Evolutionary conservation across 768 basidiomycete species (phyloP).

Genomic region (Boletales sp.): DNA sequence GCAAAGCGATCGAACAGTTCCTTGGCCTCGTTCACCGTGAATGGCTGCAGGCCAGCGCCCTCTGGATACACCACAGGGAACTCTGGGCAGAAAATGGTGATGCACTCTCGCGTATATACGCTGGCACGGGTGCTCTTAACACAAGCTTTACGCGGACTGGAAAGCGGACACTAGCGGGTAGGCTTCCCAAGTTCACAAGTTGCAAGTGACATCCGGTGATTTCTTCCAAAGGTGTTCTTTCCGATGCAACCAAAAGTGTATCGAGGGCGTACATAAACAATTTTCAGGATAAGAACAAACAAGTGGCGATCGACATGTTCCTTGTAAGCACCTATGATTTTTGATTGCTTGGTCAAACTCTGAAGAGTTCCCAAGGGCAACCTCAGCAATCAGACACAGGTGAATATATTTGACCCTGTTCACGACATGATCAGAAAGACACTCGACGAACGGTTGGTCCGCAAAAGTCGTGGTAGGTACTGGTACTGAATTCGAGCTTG

Average conservation of each 20-base stretch:
- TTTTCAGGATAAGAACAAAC: conserved; percentile 94
- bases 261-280: conserved; percentile 97
- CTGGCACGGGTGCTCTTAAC: conserved; percentile 89
- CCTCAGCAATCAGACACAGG: conserved; percentile 79
- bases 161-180: conserved; percentile 88
- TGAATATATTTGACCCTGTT: conserved; percentile 91
- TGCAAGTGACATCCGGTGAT: neutral
- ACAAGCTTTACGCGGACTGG: conserved; percentile 95
- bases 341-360: neutral
- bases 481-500: conserved; percentile 3
- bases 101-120: conserved; percentile 89
- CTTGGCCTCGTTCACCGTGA: conserved; percentile 73
- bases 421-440: conserved; percentile 80
- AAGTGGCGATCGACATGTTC: conserved; percentile 92
- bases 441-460: conserved; percentile 60
- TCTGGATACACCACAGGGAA: conserved; percentile 89
- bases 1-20: conserved; percentile 77
- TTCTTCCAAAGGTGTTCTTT: conserved; percentile 64
- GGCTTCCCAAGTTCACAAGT: conserved; percentile 6
- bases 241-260: conserved; percentile 95
- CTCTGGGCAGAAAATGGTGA: conserved; percentile 98
- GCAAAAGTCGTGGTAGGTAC: neutral
- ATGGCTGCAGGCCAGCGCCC: conserved; percentile 61
- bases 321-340: conserved; percentile 52
- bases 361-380: conserved; percentile 68